Base-by-base conservation (phyloP, 2,329 filamentous ascomycete species). In the Paracorniculantispora psalliotae region DNA sequence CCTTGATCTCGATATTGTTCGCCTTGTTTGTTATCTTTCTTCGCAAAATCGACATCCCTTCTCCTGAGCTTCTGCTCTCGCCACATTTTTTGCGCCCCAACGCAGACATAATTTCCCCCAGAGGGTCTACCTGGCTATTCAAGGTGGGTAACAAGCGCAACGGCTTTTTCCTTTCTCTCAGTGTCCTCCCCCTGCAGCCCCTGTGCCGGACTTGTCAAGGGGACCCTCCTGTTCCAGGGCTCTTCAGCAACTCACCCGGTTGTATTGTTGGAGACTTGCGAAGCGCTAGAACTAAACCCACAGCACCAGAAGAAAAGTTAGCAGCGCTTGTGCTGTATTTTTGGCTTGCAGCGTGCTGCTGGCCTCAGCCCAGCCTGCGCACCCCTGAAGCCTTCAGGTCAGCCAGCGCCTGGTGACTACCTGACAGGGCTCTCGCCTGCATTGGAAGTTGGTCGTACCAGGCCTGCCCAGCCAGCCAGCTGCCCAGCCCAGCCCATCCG, bases 121-220 rank as follows among this genome's bases (percentile, higher is more conserved):
- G 4, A 23, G 12, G 28, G 47, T 15, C 46, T 49, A 9, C n/a
- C 21, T 21, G 39, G n/a, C 39, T 39, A n/a, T 15, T 5, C 28
- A 23, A 48, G 47, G 47, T 33, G 47, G 47, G 47, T 49, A 49
- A 33, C 43, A 47, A n/a, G 46, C 46, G n/a, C n/a, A 49, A 49
- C 28, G 26, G 28, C 47, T 43, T 43, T 39, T 43, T 19, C n/a
- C n/a, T n/a, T 43, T n/a, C n/a, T 17, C 39, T 9, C 39, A 19
- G n/a, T 43, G 8, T 19, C n/a, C n/a, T 8, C 17, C 39, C 17
- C 8, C 39, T 19, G 7, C 39, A 43, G n/a, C 39, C 17, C 39
- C 13, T n/a, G n/a, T n/a, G n/a, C 39, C 21, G 17, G 6, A 43
- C n/a, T 33, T 33, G n/a, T 33, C 30, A 33, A 12, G 30, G 30